Evolutionary conservation across 2,329 filamentous ascomycete species (phyloP).

Genomic region (Pyricularia sp.): DNA sequence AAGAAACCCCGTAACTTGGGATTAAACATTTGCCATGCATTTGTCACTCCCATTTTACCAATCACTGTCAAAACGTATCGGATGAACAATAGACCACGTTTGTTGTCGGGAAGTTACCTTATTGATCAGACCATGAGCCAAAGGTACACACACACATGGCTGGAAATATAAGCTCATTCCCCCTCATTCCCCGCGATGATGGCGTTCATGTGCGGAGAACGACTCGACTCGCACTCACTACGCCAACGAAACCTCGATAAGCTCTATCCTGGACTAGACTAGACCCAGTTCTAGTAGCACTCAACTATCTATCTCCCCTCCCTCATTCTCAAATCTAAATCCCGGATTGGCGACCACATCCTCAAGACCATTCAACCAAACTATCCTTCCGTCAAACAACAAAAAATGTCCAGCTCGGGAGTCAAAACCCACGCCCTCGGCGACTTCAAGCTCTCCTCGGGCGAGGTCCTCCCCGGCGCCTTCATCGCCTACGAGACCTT

Average conservation of each 20-base stretch:
- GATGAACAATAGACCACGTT: not conserved
- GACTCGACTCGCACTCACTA: too few species aligned
- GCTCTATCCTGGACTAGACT: too few species aligned
- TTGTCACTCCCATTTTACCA: not conserved
- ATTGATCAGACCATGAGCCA: too few species aligned
- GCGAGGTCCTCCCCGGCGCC: slow-evolving; percentile 6
- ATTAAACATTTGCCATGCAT: not conserved
- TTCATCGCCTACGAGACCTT: slow-evolving; percentile 9
- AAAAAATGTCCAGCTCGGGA: not conserved
- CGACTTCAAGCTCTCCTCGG: slow-evolving; percentile 5
- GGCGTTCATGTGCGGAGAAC: too few species aligned
- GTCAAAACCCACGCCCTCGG: slow-evolving; percentile 4
- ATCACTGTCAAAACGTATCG: not conserved
- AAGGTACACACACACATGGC: too few species aligned
- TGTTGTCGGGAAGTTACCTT: too few species aligned
- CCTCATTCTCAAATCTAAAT: not conserved
- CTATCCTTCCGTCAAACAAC: too few species aligned
- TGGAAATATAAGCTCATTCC: too few species aligned
- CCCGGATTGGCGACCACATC: not conserved
- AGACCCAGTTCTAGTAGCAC: not conserved
- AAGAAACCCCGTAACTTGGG: not conserved
- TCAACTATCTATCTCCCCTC: not conserved
- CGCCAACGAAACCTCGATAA: too few species aligned
- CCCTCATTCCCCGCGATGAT: too few species aligned
- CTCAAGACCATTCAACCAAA: not conserved